Conservation (phyloP, 1,284 basidiomycete species). For the Gomphus sp. region DNA sequence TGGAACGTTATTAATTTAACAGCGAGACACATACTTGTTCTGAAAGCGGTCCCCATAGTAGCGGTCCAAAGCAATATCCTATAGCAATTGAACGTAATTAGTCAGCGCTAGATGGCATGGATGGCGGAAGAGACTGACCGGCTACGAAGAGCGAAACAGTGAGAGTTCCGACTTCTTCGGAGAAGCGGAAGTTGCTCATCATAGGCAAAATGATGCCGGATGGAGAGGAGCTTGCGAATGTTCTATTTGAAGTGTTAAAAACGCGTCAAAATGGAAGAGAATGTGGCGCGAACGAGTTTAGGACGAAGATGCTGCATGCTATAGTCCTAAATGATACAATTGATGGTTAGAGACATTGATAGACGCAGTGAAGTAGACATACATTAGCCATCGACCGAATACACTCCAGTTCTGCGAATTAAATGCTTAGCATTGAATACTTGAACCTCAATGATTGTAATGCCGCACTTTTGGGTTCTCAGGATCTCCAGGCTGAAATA, state of each 20-base stretch:
- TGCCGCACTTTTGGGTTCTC: too few relatives aligned
- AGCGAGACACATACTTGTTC: conserved; percentile 26
- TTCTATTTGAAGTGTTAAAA: conserved; percentile 23
- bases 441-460: too few relatives aligned
- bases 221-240: conserved; percentile 55
- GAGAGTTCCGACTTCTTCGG: conserved; percentile 40
- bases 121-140: conserved; percentile 22
- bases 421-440: too few relatives aligned
- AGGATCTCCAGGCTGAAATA: too few relatives aligned
- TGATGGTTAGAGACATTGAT: not conserved
- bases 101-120: not conserved
- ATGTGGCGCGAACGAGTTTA: conserved; percentile 43
- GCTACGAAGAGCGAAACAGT: conserved; percentile 46
- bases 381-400: not conserved
- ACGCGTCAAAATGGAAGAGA: not conserved
- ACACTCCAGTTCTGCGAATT: not conserved
- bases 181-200: conserved; percentile 43
- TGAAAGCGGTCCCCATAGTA: conserved; percentile 46
- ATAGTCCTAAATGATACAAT: not conserved
- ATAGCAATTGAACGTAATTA: not conserved
- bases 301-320: conserved; percentile 42
- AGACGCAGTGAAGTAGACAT: not conserved
- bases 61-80: conserved; percentile 46
- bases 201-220: conserved; percentile 39
- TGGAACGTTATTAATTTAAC: conserved; percentile 12